phyloP scores from a whole-genome alignment of 2,329 filamentous ascomycete species.

The Ceratocystis diversiconidia region DNA sequence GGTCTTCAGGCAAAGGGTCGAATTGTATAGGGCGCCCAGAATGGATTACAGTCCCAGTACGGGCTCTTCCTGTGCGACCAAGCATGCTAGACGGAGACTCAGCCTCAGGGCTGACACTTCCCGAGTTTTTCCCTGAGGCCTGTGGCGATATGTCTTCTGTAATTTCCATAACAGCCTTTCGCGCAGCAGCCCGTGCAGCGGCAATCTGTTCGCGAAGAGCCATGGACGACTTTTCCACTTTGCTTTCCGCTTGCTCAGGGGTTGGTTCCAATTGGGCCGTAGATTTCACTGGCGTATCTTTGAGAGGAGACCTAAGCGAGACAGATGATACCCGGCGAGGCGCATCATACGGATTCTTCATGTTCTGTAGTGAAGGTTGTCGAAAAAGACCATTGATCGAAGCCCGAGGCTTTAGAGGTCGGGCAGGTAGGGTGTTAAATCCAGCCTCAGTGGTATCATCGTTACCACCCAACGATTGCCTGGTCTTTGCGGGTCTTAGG shows the following conservation, averaged over 20 bases:
- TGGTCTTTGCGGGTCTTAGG: slow-evolving; percentile 27
- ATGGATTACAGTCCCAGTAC: slow-evolving; percentile 17
- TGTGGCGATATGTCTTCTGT: slow-evolving; percentile 19
- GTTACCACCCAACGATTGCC: slow-evolving; percentile 7
- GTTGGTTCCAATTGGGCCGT: slow-evolving; percentile 5
- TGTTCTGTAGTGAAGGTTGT: slow-evolving; percentile 37
- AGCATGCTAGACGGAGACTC: slow-evolving; percentile 30
- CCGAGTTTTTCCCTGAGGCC: not conserved
- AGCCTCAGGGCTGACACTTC: not conserved
- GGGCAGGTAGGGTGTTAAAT: slow-evolving; percentile 34
- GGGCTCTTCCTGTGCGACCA: slow-evolving; percentile 10
- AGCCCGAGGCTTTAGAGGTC: slow-evolving; percentile 36
- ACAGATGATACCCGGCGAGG: slow-evolving; percentile 18
- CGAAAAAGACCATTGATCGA: slow-evolving; percentile 40
- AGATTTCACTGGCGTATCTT: slow-evolving; percentile 1
- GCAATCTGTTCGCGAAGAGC: slow-evolving; percentile 83
- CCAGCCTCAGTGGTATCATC: slow-evolving; percentile 22
- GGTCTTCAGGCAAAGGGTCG: slow-evolving; percentile 32
- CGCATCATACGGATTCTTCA: slow-evolving; percentile 24
- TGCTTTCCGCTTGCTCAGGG: slow-evolving; percentile 16
- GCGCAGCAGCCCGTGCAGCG: slow-evolving; percentile 72
- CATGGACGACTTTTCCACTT: slow-evolving; percentile 52
- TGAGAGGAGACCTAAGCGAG: slow-evolving; percentile 15
- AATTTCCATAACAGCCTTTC: slow-evolving; percentile 33
- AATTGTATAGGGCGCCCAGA: slow-evolving; percentile 4